Base-by-base conservation (phyloP, 192 early-diverging fungal species). In the Pilaira anomala region DNA sequence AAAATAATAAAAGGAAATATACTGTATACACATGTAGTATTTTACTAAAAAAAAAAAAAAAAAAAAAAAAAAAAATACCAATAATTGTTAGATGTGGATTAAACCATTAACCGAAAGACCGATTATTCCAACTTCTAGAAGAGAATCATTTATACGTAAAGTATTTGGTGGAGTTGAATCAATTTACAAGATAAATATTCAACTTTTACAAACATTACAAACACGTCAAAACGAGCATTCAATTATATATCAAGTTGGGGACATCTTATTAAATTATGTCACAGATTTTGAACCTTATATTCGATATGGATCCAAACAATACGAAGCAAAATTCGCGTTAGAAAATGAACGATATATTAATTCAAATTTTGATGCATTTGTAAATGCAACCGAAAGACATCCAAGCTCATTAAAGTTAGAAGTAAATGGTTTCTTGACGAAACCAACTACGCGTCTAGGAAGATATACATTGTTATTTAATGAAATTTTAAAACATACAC, bases 371-470 rank as follows among this genome's bases (percentile, higher is more conserved):
- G 80, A 75, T 30, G 81, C 83, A 54, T 97, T 95, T 77, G 75
- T 92, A 18, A 83, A 85, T 56, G 87, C 85, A 75, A 46, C 50
- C 4, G 88, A 91, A 50, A 81, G 88, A 9, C 71, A 75, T 13
- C 89, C 93, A 11, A 85, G 90, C 64, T 88, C 86, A 60, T 78
- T 88, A 39, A 93, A 91, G 60, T 75, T 97, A 24, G 86, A 90
- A 45, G 70, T 94, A 18, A 88, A 93, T 78, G 90, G 89, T 60
- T 97, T 94, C 77, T 69, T 97, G 55, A 88, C 86, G 1, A 84
- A 92, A 16, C 96, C 96, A 12, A 90, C 91, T 0, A 90, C 93
- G n/a, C 85, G 93, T 16, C 66, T 96, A 56, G 93, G 89, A 19
- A 81, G 91, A 51, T 98, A 95, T 62, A 87, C 87, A 7, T 75